Percentiles rank a stretch among this genome's conserved stretches.
phyloP scores from a whole-genome alignment of 306 rosid species.

The Vigna mungo region DNA sequence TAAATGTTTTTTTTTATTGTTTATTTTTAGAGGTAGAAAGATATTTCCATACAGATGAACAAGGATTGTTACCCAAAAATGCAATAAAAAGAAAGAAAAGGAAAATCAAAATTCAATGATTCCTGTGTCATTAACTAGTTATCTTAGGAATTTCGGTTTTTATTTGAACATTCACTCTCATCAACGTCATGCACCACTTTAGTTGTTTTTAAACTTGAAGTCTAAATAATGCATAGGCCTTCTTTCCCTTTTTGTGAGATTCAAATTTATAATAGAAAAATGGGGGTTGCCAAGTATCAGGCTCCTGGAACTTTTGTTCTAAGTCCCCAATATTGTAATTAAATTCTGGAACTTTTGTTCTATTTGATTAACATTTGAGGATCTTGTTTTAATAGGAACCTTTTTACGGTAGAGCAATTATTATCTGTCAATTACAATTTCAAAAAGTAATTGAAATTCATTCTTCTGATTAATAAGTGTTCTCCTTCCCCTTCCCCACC shows the following conservation, averaged over 20 bases:
- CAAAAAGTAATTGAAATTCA: slow-evolving; percentile 15
- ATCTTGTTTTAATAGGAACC: slow-evolving; percentile 23
- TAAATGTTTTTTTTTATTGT: neutral
- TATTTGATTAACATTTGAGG: slow-evolving; percentile 27
- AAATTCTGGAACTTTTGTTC: neutral
- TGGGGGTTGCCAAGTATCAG: neutral
- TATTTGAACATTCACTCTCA: neutral
- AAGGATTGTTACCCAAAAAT: neutral
- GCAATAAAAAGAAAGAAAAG: slow-evolving; percentile 2
- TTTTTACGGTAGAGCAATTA: neutral
- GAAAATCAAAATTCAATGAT: neutral
- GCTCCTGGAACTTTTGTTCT: slow-evolving; percentile 6
- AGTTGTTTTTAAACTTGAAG: neutral
- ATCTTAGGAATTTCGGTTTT: neutral
- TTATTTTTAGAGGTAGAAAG: neutral
- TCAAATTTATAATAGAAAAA: neutral
- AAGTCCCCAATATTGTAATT: too few relatives aligned
- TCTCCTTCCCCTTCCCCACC: neutral
- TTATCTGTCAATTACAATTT: slow-evolving; percentile 23
- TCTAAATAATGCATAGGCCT: neutral
- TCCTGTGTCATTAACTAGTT: neutral
- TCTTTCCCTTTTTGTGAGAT: neutral
- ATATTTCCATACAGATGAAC: neutral
- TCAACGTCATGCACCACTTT: neutral
- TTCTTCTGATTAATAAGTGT: slow-evolving; percentile 5